A percentile compares a stretch with the other conserved stretches of the same genome.
Evolutionary conservation across 2,329 filamentous ascomycete species (phyloP).

Genomic region (Aspergillus piperis): DNA sequence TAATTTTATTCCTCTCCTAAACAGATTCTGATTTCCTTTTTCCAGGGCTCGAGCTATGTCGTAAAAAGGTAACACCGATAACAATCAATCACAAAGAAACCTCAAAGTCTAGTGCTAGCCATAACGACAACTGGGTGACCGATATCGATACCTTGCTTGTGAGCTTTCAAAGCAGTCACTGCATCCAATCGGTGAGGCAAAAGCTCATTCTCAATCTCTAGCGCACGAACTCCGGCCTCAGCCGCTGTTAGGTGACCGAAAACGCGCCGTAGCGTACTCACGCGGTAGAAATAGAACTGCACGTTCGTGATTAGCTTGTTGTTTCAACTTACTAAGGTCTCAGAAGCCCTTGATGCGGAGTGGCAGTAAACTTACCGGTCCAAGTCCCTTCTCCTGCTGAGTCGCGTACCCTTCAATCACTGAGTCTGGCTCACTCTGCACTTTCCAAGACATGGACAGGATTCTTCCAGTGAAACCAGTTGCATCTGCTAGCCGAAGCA

Average conservation of each 20-base stretch:
- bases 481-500: neutral
- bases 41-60: no score
- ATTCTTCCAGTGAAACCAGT: neutral
- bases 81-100: neutral
- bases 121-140: slow-evolving; percentile 5
- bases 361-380: neutral
- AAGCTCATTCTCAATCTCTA: neutral
- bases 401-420: slow-evolving; percentile 2
- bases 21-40: no score
- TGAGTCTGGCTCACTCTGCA: neutral
- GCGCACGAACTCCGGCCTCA: neutral
- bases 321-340: no score
- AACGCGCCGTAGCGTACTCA: neutral
- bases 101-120: neutral
- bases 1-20: no score
- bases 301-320: no score
- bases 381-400: neutral
- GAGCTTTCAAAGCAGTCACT: neutral
- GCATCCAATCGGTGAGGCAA: neutral
- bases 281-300: slow-evolving; percentile 8
- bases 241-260: neutral
- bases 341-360: no score
- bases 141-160: neutral
- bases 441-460: slow-evolving; percentile 2
- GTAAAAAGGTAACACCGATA: neutral